Conservation (phyloP, 1,139 yeast species). For the Geotrichum restrictum region DNA sequence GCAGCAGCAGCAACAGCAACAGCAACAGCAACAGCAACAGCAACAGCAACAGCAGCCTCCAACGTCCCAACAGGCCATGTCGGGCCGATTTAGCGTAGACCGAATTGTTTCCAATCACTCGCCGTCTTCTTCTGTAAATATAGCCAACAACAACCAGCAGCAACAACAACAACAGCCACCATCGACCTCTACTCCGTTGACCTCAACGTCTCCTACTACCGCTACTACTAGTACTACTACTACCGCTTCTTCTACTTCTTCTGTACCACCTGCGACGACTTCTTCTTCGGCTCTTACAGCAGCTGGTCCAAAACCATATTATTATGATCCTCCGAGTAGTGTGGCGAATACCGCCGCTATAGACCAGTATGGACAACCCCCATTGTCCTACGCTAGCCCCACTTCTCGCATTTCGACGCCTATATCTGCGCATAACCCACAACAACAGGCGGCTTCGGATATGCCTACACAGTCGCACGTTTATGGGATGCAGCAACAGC, state of each 20-base stretch:
- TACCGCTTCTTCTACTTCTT: constrained; percentile 7
- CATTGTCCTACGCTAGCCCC: constrained; percentile 14
- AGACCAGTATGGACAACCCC: constrained; percentile 8
- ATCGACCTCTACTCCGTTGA: constrained; percentile 6
- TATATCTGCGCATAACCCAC: constrained; percentile 9
- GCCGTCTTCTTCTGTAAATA: constrained; percentile 5
- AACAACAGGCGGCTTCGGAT: constrained; percentile 3
- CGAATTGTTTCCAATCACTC: constrained; percentile 14
- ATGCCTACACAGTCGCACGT: neutral
- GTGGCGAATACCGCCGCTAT: constrained; percentile 1
- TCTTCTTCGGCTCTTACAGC: constrained; percentile 4
- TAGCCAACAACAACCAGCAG: neutral
- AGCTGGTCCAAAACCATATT: constrained; percentile 8
- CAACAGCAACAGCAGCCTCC: constrained; percentile 8
- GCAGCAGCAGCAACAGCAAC: too few species aligned
- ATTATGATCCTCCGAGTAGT: constrained; percentile 9
- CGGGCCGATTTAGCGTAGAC: constrained; percentile 18
- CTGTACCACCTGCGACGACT: constrained; percentile 16
- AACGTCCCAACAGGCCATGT: constrained; percentile 13
- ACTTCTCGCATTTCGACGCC: constrained; percentile 17
- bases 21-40: too few species aligned
- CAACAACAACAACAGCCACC: constrained; percentile 10
- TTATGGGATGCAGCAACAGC: constrained; percentile 12
- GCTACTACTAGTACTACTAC: too few species aligned
- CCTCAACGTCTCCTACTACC: neutral